Evolutionary conservation across 805 yeast genomes (phyloP).

Genomic region (Yamadazyma paraphyllophila): DNA sequence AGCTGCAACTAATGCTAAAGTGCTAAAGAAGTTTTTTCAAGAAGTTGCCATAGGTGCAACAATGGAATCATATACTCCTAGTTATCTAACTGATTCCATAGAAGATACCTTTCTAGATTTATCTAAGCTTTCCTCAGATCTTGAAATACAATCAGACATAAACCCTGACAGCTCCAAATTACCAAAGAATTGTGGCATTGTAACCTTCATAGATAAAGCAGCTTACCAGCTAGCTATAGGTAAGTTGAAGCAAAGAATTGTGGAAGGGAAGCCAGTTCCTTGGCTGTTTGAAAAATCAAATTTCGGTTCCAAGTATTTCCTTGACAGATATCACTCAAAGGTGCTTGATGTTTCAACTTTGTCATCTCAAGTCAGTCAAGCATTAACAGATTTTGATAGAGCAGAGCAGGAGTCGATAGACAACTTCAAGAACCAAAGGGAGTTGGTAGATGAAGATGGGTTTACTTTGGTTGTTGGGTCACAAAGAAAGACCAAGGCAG

Average conservation of each 20-base stretch:
- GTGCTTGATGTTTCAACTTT: slow-evolving; percentile 51
- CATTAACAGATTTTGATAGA: slow-evolving; percentile 64
- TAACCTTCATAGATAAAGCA: slow-evolving; percentile 71
- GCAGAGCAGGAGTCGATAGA: slow-evolving; percentile 65
- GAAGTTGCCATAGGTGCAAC: slow-evolving; percentile 64
- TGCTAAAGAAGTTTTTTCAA: slow-evolving; percentile 56
- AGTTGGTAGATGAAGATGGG: slow-evolving; percentile 87
- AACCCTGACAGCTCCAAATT: slow-evolving; percentile 39
- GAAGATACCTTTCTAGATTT: slow-evolving; percentile 53
- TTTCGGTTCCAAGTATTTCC: slow-evolving; percentile 41
- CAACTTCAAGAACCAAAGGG: slow-evolving; percentile 52
- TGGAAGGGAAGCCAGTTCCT: slow-evolving; percentile 20
- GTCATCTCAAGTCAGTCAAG: slow-evolving; percentile 54
- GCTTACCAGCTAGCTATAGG: slow-evolving; percentile 62
- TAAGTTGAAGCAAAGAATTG: slow-evolving; percentile 53
- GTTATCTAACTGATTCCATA: slow-evolving; percentile 37
- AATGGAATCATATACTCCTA: slow-evolving; percentile 44
- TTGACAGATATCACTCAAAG: slow-evolving; percentile 31
- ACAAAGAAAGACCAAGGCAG: slow-evolving; percentile 77
- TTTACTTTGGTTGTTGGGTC: slow-evolving; percentile 87
- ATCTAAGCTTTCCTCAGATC: slow-evolving; percentile 57
- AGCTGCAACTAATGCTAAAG: slow-evolving; percentile 49
- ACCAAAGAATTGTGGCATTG: slow-evolving; percentile 72
- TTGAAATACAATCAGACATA: slow-evolving; percentile 28
- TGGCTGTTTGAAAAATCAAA: slow-evolving; percentile 38